Conservation (phyloP, 257 asterid genomes). For the Ocimum tenuiflorum region DNA sequence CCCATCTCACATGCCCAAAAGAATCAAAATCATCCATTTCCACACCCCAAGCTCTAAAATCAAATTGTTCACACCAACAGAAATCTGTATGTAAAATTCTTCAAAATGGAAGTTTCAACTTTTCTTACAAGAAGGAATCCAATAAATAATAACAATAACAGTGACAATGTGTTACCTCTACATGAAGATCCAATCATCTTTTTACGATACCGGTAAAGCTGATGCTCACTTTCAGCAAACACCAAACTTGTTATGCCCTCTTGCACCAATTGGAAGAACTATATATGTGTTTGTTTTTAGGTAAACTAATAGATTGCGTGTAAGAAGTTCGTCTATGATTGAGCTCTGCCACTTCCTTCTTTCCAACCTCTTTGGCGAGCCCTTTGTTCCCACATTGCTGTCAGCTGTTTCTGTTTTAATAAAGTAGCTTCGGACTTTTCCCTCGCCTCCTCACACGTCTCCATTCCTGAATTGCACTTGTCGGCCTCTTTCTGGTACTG, state of each 20-base stretch:
- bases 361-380: slow-evolving; percentile 91
- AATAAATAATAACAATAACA: slow-evolving; percentile 18
- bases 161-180: slow-evolving; percentile 29
- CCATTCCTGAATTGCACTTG: slow-evolving; percentile 97
- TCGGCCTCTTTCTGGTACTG: slow-evolving; percentile 95
- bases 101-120: slow-evolving; percentile 9
- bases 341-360: slow-evolving; percentile 44
- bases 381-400: slow-evolving; percentile 77
- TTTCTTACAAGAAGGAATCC: slow-evolving; percentile 24
- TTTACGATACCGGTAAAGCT: not conserved
- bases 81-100: slow-evolving; percentile 1
- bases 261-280: slow-evolving; percentile 7
- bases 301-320: slow-evolving; percentile 15
- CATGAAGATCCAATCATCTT: slow-evolving; percentile 12
- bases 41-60: no score
- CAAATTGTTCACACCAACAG: not conserved
- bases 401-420: slow-evolving; percentile 56
- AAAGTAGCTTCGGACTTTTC: slow-evolving; percentile 77
- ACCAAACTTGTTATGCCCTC: not conserved
- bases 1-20: no score
- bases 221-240: slow-evolving; percentile 26
- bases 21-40: no score
- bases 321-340: slow-evolving; percentile 19
- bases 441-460: slow-evolving; percentile 91
- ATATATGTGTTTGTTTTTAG: not conserved